These are phyloP conservation scores for Aurifilum marmelostoma DNA, from an alignment of 2,329 filamentous ascomycete species.

Conservation along the genomic window DNA sequence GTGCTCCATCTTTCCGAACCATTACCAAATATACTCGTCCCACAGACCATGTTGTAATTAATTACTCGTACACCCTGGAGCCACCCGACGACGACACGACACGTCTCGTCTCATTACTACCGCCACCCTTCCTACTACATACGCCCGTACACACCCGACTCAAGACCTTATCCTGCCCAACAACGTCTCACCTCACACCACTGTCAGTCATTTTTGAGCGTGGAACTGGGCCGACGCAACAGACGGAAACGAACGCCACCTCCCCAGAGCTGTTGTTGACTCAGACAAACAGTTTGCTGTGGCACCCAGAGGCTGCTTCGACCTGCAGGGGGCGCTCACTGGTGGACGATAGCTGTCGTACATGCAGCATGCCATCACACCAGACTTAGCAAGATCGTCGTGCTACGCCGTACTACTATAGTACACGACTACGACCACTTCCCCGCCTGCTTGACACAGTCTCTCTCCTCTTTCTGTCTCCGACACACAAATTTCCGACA, in stretches of 20 bases:
- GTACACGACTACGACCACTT: slow-evolving; percentile 1
- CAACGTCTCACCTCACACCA: slow-evolving; percentile 15
- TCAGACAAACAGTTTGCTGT: slow-evolving; percentile 12
- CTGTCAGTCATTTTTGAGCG: slow-evolving; percentile 1
- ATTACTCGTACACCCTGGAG: slow-evolving; percentile 4
- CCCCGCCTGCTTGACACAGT: slow-evolving; percentile 20
- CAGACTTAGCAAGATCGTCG: slow-evolving; percentile 16
- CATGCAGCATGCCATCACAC: slow-evolving; percentile 25
- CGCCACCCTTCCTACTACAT: slow-evolving; percentile 15
- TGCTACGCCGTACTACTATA: slow-evolving; percentile 12
- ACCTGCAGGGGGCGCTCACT: background rate
- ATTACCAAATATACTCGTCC: slow-evolving; percentile 2
- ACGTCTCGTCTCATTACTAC: background rate
- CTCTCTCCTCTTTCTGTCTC: slow-evolving; percentile 14
- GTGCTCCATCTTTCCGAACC: background rate
- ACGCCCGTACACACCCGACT: slow-evolving; percentile 22
- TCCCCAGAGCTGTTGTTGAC: slow-evolving; percentile 2
- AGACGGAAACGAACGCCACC: slow-evolving; percentile 8
- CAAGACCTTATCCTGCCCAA: slow-evolving; percentile 9
- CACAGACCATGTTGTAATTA: background rate
- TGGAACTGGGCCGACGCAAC: slow-evolving; percentile 13
- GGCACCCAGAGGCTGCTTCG: slow-evolving; percentile 15
- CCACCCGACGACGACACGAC: background rate
- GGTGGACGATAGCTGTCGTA: slow-evolving; percentile 9
- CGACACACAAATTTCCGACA: slow-evolving; percentile 11